Percentiles rank a stretch among this genome's conserved stretches.
phyloP scores from a whole-genome alignment of 805 yeast genomes.

The Metschnikowia noctiluminum region DNA sequence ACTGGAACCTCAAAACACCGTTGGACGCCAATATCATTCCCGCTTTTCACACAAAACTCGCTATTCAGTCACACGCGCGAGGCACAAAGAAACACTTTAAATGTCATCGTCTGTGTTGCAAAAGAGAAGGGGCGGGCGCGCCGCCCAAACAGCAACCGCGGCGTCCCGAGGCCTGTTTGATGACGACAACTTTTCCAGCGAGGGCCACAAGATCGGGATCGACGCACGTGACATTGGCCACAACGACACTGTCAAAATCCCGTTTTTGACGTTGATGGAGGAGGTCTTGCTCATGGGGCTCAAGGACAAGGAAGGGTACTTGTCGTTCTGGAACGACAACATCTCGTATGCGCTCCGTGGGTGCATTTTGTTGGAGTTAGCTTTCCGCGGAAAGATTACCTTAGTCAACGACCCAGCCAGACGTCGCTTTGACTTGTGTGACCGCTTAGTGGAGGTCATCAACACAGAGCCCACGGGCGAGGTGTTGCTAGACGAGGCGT shows the following conservation, averaged over 20 bases:
- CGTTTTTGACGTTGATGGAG: slow-evolving; percentile 89
- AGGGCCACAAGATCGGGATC: slow-evolving; percentile 67
- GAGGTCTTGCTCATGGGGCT: slow-evolving; percentile 91
- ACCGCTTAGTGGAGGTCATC: slow-evolving; percentile 81
- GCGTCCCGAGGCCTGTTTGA: slow-evolving; percentile 10
- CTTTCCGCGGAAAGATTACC: slow-evolving; percentile 83
- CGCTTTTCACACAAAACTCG: not conserved
- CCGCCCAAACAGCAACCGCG: slow-evolving; percentile 15
- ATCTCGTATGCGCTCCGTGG: slow-evolving; percentile 96
- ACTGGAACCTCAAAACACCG: not conserved
- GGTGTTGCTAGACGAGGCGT: slow-evolving; percentile 88
- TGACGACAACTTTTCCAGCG: slow-evolving; percentile 12
- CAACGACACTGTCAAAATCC: slow-evolving; percentile 43
- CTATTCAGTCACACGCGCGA: not conserved
- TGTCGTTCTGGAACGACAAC: slow-evolving; percentile 97
- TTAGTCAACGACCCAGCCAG: slow-evolving; percentile 91
- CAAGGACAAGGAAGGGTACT: slow-evolving; percentile 92
- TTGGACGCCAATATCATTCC: not conserved
- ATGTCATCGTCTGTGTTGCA: slow-evolving; percentile 54
- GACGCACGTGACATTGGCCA: slow-evolving; percentile 68
- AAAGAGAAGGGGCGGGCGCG: slow-evolving; percentile 63
- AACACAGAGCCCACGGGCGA: slow-evolving; percentile 91
- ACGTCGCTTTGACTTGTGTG: slow-evolving; percentile 81
- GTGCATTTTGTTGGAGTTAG: slow-evolving; percentile 86
- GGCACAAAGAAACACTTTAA: not conserved